A percentile compares a stretch with the other conserved stretches of the same genome.
These are phyloP conservation scores for Parastagonospora nodorum DNA, from an alignment of 2,329 filamentous ascomycete genomes.

Conservation along the genomic window DNA sequence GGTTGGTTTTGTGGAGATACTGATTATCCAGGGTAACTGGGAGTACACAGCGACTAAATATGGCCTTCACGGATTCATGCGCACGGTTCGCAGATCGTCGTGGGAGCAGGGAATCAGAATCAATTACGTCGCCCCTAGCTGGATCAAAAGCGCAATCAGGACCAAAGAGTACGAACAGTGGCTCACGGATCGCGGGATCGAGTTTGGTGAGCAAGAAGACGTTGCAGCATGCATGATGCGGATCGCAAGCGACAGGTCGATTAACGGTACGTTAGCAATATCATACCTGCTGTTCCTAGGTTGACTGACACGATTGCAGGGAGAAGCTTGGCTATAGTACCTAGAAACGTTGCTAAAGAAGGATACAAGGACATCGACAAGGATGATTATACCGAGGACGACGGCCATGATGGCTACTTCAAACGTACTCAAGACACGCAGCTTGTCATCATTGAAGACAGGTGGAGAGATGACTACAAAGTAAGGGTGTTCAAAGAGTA, in stretches of 20 bases:
- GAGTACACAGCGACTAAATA: slow-evolving; percentile 48
- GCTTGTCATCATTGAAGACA: slow-evolving; percentile 51
- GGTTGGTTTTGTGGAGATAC: background rate
- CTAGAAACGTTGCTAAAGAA: slow-evolving; percentile 45
- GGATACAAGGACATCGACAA: slow-evolving; percentile 49
- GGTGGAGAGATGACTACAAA: slow-evolving; percentile 47
- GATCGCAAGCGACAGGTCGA: slow-evolving; percentile 29
- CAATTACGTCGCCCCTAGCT: slow-evolving; percentile 24
- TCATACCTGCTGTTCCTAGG: background rate
- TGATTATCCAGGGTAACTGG: slow-evolving; percentile 29
- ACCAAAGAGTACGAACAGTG: slow-evolving; percentile 51
- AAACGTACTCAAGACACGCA: slow-evolving; percentile 48
- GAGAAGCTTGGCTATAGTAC: slow-evolving; percentile 50
- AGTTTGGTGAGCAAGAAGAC: slow-evolving; percentile 44
- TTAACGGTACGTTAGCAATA: slow-evolving; percentile 18
- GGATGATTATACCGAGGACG: slow-evolving; percentile 45
- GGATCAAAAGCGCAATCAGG: slow-evolving; percentile 26
- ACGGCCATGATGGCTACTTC: slow-evolving; percentile 41
- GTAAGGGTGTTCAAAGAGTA: slow-evolving; percentile 43
- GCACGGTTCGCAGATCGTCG: slow-evolving; percentile 14
- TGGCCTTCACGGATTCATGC: slow-evolving; percentile 22
- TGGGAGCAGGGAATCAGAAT: slow-evolving; percentile 23
- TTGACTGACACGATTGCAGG: slow-evolving; percentile 21
- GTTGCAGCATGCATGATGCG: slow-evolving; percentile 42
- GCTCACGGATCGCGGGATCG: slow-evolving; percentile 47